Evolutionary conservation across 352 stramenopile species (phyloP).

Genomic region (Pythium pyrilobum): DNA sequence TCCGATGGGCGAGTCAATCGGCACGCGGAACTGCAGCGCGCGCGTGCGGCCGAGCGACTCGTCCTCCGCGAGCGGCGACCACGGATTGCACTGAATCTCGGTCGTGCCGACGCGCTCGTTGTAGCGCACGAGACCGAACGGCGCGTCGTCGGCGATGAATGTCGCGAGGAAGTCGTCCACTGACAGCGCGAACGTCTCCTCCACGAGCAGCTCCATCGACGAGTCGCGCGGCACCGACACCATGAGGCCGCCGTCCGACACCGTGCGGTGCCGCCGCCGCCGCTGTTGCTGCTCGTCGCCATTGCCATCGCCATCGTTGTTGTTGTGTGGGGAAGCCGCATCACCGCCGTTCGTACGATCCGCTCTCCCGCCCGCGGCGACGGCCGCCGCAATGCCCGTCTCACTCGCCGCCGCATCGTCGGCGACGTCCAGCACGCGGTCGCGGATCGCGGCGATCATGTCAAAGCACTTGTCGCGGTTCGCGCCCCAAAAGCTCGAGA

Average conservation of each 20-base stretch:
- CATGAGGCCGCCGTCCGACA: constrained; percentile 50
- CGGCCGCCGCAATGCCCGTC: neutral
- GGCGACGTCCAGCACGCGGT: constrained; percentile 31
- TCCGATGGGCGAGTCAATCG: constrained; percentile 74
- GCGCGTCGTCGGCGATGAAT: constrained; percentile 62
- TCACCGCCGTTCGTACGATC: too few relatives aligned
- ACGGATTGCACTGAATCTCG: constrained; percentile 70
- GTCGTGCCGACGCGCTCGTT: constrained; percentile 51
- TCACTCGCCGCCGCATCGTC: neutral
- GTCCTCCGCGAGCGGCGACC: constrained; percentile 44
- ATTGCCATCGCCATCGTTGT: constrained; percentile 4
- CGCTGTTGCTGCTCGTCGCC: constrained; percentile 7
- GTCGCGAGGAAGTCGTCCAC: constrained; percentile 62
- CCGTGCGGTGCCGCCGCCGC: constrained; percentile 19
- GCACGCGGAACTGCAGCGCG: constrained; percentile 67
- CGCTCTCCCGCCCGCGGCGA: too few relatives aligned
- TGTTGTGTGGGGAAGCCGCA: neutral
- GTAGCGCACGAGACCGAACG: constrained; percentile 69
- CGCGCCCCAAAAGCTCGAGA: constrained; percentile 82
- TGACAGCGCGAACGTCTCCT: constrained; percentile 56
- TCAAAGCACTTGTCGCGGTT: constrained; percentile 79
- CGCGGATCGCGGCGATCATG: constrained; percentile 59
- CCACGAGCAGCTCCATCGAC: constrained; percentile 64
- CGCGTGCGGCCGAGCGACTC: constrained; percentile 42
- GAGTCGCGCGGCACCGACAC: constrained; percentile 57